A percentile compares a stretch with the other conserved stretches of the same genome.
Evolutionary conservation across 129 eudicot genomes (phyloP).

Genomic region (Lactuca saligna): DNA sequence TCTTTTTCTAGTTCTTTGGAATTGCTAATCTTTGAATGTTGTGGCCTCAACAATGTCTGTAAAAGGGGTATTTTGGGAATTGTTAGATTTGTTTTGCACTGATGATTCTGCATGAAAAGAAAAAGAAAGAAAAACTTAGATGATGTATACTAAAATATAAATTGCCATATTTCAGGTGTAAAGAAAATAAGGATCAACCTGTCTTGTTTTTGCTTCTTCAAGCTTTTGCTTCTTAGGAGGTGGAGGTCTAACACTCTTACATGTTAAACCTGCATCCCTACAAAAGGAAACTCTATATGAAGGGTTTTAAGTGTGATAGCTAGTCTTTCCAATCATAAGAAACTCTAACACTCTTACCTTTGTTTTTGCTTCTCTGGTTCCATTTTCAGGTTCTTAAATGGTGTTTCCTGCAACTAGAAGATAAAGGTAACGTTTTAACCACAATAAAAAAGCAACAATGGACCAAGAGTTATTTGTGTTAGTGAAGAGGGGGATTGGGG

Average conservation of each 20-base stretch:
- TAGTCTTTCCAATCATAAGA: constrained; percentile 39
- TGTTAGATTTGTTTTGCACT: constrained; percentile 50
- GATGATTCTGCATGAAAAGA: constrained; percentile 36
- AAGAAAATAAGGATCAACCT: constrained; percentile 34
- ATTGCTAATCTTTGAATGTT: constrained; percentile 48
- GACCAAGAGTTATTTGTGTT: neutral
- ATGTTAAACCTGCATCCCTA: constrained; percentile 37
- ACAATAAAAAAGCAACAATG: neutral
- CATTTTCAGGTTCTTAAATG: constrained; percentile 21
- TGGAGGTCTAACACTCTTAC: constrained; percentile 37
- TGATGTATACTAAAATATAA: no score
- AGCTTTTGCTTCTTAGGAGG: constrained; percentile 62
- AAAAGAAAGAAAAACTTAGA: neutral
- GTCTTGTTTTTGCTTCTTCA: constrained; percentile 60
- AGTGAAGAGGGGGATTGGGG: neutral
- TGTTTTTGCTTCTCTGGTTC: constrained; percentile 18
- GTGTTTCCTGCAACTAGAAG: neutral
- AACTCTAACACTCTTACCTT: no score
- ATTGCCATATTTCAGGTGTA: neutral
- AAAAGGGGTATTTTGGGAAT: constrained; percentile 56
- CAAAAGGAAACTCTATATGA: constrained; percentile 3
- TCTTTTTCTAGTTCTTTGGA: constrained; percentile 57
- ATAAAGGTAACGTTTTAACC: neutral
- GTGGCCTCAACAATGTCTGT: constrained; percentile 65
- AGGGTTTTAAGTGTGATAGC: constrained; percentile 34